Evolutionary conservation across 495 filamentous ascomycete species (phyloP), one percentile per base, ranked within the genome.

Genomic region (Friedmanniomyces endolithicus): DNA sequence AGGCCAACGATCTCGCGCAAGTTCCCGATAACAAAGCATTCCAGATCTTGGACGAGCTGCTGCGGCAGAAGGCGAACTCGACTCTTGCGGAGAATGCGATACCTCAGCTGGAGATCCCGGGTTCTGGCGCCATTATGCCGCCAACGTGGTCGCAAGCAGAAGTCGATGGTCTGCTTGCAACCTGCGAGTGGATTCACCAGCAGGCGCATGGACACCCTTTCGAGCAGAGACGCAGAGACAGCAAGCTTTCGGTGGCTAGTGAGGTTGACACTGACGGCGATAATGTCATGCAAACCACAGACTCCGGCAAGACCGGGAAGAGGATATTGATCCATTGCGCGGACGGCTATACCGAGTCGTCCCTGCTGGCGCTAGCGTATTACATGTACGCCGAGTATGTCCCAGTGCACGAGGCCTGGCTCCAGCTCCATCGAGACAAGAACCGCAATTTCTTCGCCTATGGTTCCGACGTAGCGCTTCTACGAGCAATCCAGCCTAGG

Each of bases 381-480:
- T 85, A 81, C 67, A 94, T 90, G 77, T 97, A 86, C 66, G 81
- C 86, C 27, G 85, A 94, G 52, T 86, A 86, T 6, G 72, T 85
- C 9, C 81, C 90, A 0, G 79, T 86, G 0, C 83, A 88, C 29
- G 78, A 85, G 14, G 90, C 92, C 17, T 96, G 90, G 90, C 74
- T 96, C 16, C 74, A 80, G 54, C 72, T 98, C 37, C 92, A 98
- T 62, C 81, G 81, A 14, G 76, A 80, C 0, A 86, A 85, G 70
- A 74, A 80, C 40, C 84, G 92, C 48, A 97, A 98, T 66, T 95
- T 96, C 71, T 98, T 98, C 62, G 86, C 92, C 0, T 98, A 98
- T 60, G 82, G 86, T 1, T 86, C 86, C 0, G 92, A 98, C 64
- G 87, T 95, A 27, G 76, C 81, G 4, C 78, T 95, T 17, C 70